Conservation (phyloP, 148 eudicot species). For the Nepenthes gracilis region DNA sequence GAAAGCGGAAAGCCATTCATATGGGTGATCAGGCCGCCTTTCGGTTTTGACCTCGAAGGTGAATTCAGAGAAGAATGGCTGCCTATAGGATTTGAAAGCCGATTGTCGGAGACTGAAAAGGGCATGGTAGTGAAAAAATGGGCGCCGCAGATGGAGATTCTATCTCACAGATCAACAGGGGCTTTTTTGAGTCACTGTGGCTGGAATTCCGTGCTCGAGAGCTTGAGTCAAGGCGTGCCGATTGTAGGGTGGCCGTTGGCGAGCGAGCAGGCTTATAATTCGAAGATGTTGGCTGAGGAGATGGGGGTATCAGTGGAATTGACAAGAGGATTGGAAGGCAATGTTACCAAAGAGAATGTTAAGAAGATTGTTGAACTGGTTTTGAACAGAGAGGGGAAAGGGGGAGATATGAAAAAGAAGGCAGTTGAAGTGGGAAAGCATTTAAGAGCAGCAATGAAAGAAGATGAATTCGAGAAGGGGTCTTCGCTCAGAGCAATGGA, state of each 20-base stretch:
- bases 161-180: slow-evolving; percentile 43
- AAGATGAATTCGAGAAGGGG: slow-evolving; percentile 10
- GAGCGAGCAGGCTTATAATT: slow-evolving; percentile 52
- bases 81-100: slow-evolving; percentile 45
- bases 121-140: slow-evolving; percentile 40
- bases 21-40: slow-evolving; percentile 77
- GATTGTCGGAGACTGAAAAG: slow-evolving; percentile 11
- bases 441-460: slow-evolving; percentile 24
- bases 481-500: slow-evolving; percentile 10
- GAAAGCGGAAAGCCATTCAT: slow-evolving; percentile 47
- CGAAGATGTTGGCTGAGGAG: slow-evolving; percentile 58
- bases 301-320: slow-evolving; percentile 64
- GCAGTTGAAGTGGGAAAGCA: slow-evolving; percentile 32
- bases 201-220: slow-evolving; percentile 61
- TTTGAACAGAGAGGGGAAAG: slow-evolving; percentile 32
- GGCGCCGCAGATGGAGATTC: slow-evolving; percentile 64
- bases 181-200: slow-evolving; percentile 57
- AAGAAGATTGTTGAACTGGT: slow-evolving; percentile 31
- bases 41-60: slow-evolving; percentile 33
- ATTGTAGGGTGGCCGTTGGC: slow-evolving; percentile 59
- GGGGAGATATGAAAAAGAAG: slow-evolving; percentile 44
- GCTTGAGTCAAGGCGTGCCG: slow-evolving; percentile 61
- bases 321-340: slow-evolving; percentile 39
- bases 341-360: slow-evolving; percentile 33
- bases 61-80: slow-evolving; percentile 48